Evolutionary conservation across 257 asterid species (phyloP), one percentile per base, ranked within the genome.

Genomic region (Lithospermum erythrorhizon): DNA sequence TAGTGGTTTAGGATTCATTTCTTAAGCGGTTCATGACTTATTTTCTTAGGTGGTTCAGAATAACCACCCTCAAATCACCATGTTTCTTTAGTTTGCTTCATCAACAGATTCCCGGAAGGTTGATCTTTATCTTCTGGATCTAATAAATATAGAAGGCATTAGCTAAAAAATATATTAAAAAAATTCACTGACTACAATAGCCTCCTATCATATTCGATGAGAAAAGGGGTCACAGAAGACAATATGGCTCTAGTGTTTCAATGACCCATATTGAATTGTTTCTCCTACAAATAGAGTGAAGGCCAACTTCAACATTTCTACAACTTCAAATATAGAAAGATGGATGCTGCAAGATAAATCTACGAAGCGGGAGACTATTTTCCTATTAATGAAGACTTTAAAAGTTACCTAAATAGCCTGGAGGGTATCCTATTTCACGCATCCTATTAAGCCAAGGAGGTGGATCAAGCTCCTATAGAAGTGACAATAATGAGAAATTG

Each of bases 401-500:
- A 10, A 41, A 60, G 53, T 68, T 83, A 93, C 99, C 99, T 78
- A 93, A 68, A 81, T 89, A 89, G 75, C 91, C 97, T 61, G 91
- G 96, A 20, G 97, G 99, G 66, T 93, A 93, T 67, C 99, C 99
- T 61, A 93, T 76, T 81, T 89, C 94, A 64, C 95, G 83, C 99
- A 89, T 93, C 77, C 97, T 81, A 82, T 81, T 70, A 64, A 93
- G 94, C 99, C 99, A 93, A 52, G 99, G 99, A 69, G 97, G 99
- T 67, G 99, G 99, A 75, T 93, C 97, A 64, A 84, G 77, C 76
- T 83, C 97, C 99, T 93, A 71, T 23, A 63, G 4, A 61, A 65
- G 57, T 65, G 65, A 68, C 61, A 68, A 71, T 56, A 54, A 65
- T 57, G 62, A 65, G 25, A 25, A 56, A 53, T 27, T 21, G 65